These are phyloP conservation scores for Corymbia calophylla DNA, from an alignment of 441 rosid genomes.

Conservation along the genomic window DNA sequence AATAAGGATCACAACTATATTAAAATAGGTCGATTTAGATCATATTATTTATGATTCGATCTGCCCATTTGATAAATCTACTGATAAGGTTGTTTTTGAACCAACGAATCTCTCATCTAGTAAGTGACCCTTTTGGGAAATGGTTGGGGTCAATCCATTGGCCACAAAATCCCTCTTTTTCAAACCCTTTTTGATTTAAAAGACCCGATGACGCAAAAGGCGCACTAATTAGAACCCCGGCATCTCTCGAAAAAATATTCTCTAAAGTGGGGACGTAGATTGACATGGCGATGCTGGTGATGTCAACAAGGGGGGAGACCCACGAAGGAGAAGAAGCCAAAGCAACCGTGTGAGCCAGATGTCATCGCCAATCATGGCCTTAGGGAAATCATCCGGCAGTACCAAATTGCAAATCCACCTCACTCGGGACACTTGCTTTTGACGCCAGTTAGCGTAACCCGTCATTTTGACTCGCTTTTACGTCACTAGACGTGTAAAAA, in stretches of 20 bases:
- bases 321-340: neutral
- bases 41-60: too few relatives aligned
- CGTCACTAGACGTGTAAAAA: too few relatives aligned
- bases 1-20: too few relatives aligned
- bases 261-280: neutral
- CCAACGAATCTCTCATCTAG: neutral
- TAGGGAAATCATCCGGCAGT: neutral
- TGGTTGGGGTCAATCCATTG: neutral
- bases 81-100: neutral
- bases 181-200: neutral
- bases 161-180: neutral
- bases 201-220: neutral
- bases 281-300: neutral
- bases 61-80: too few relatives aligned
- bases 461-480: neutral
- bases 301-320: neutral
- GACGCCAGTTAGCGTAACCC: neutral
- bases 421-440: neutral
- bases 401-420: neutral
- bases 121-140: neutral
- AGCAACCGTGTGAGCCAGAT: fast-evolving
- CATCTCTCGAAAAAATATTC: neutral
- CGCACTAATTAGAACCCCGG: neutral
- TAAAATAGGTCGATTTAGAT: too few relatives aligned
- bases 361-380: neutral